phyloP scores from a whole-genome alignment of 169 alveolate species.

The Plasmodium coatneyi region DNA sequence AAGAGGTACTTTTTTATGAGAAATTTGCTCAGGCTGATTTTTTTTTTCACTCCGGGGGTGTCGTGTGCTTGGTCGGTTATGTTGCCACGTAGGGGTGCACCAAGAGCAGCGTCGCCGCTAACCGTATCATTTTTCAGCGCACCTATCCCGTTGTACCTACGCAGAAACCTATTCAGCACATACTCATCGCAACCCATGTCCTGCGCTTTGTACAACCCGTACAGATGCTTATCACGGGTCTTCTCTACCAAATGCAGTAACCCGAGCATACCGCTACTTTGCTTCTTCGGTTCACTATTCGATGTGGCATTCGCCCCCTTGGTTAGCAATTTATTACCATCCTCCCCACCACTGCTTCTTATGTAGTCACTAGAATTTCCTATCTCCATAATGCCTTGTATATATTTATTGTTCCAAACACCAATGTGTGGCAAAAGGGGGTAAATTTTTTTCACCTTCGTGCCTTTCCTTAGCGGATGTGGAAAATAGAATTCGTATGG shows the following conservation, averaged over 20 bases:
- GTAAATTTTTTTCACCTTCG: conserved; percentile 37
- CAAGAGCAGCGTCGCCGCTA: not conserved
- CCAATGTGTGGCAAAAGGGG: conserved; percentile 45
- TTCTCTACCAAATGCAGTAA: conserved; percentile 48
- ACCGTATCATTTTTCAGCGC: too few relatives aligned
- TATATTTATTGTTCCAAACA: conserved; percentile 38
- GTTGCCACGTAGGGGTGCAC: not conserved
- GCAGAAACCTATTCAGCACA: not conserved
- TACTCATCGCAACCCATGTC: not conserved
- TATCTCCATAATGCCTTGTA: conserved; percentile 69
- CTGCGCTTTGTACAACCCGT: conserved; percentile 37
- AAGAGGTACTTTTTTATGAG: conserved; percentile 45
- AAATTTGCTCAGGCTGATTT: conserved; percentile 55
- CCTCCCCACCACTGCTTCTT: not conserved
- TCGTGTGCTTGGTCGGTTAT: not conserved
- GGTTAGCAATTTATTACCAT: not conserved
- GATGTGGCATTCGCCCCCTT: not conserved
- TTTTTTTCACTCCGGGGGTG: not conserved
- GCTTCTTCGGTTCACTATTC: not conserved
- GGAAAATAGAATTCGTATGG: conserved; percentile 23
- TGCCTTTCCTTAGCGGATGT: conserved; percentile 34
- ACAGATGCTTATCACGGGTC: conserved; percentile 51
- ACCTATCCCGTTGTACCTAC: not conserved
- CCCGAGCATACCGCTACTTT: not conserved
- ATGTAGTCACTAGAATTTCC: conserved; percentile 21